phyloP scores from a whole-genome alignment of 805 yeast species.

The Saccharomycopsis vini region DNA sequence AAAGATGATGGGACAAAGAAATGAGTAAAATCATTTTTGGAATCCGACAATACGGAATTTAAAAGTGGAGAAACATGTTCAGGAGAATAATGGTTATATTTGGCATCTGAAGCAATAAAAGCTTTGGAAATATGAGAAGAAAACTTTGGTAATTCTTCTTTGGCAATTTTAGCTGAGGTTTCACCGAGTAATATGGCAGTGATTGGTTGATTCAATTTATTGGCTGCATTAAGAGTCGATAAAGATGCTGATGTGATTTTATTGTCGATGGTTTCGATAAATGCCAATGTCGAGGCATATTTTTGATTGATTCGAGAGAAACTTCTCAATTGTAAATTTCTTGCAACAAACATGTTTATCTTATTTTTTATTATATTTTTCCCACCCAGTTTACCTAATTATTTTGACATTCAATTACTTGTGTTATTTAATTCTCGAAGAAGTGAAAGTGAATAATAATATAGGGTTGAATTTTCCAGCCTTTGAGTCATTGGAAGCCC shows the following conservation, averaged over 20 bases:
- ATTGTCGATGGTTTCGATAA: conserved; percentile 52
- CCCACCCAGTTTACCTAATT: too few relatives aligned
- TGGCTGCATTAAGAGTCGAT: conserved; percentile 71
- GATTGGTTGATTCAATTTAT: conserved; percentile 63
- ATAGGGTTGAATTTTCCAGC: too few relatives aligned
- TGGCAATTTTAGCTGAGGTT: conserved; percentile 40
- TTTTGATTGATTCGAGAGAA: background rate
- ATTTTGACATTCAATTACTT: too few relatives aligned
- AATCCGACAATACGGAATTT: conserved; percentile 29
- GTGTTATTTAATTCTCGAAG: too few relatives aligned
- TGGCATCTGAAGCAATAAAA: conserved; percentile 46
- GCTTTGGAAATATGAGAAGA: conserved; percentile 30
- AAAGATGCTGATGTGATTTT: conserved; percentile 58
- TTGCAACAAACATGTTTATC: background rate
- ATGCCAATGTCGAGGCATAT: conserved; percentile 63
- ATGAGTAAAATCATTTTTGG: conserved; percentile 45
- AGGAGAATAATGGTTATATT: conserved; percentile 64
- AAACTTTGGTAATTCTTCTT: conserved; percentile 38
- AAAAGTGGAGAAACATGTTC: conserved; percentile 72
- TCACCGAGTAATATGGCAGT: conserved; percentile 73
- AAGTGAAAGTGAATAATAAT: too few relatives aligned
- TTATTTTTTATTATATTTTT: too few relatives aligned
- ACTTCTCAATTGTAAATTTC: background rate
- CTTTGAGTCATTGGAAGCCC: too few relatives aligned
- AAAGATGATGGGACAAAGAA: conserved; percentile 78